A percentile compares a stretch with the other conserved stretches of the same genome.
Evolutionary conservation across 2,329 filamentous ascomycete species (phyloP).

Genomic region (Ophiobolus disseminans): DNA sequence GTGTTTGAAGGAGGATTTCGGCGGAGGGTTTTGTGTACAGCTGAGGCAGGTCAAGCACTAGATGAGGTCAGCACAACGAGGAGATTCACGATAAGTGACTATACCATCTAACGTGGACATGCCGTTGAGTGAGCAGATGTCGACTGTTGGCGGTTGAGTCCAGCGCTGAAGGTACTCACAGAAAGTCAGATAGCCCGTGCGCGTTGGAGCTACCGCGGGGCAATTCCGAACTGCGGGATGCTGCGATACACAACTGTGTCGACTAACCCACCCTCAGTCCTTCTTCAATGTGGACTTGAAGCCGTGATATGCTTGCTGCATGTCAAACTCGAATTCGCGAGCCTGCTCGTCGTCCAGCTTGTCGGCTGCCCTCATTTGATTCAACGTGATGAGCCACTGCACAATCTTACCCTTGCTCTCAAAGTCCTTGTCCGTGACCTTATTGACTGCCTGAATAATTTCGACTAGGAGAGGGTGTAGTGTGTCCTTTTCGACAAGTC

Average conservation of each 20-base stretch:
- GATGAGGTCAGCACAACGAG: slow-evolving; percentile 17
- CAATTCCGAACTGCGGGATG: slow-evolving; percentile 9
- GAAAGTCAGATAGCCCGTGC: slow-evolving; percentile 28
- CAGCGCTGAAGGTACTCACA: slow-evolving; percentile 5
- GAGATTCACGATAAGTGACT: background rate
- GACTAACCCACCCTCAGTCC: slow-evolving; percentile 23
- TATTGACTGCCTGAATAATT: slow-evolving; percentile 96
- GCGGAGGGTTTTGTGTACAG: slow-evolving; percentile 78
- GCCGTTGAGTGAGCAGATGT: background rate
- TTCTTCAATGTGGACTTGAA: slow-evolving; percentile 78
- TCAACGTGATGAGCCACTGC: slow-evolving; percentile 95
- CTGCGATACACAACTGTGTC: too few species aligned
- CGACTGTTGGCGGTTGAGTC: background rate
- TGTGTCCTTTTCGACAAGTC: slow-evolving; percentile 91
- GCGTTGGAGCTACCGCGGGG: slow-evolving; percentile 13
- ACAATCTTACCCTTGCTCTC: slow-evolving; percentile 97
- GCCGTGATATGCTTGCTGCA: slow-evolving; percentile 91
- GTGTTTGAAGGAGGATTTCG: slow-evolving; percentile 66
- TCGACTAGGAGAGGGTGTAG: slow-evolving; percentile 94
- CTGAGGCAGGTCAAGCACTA: slow-evolving; percentile 80
- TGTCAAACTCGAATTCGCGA: slow-evolving; percentile 88
- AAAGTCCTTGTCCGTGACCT: slow-evolving; percentile 94
- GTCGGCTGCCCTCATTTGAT: slow-evolving; percentile 96
- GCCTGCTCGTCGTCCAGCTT: slow-evolving; percentile 87
- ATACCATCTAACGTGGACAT: slow-evolving; percentile 43